These are phyloP conservation scores for Gamsiella multidivaricata DNA, from an alignment of 192 early-diverging fungal species.

Conservation along the genomic window DNA sequence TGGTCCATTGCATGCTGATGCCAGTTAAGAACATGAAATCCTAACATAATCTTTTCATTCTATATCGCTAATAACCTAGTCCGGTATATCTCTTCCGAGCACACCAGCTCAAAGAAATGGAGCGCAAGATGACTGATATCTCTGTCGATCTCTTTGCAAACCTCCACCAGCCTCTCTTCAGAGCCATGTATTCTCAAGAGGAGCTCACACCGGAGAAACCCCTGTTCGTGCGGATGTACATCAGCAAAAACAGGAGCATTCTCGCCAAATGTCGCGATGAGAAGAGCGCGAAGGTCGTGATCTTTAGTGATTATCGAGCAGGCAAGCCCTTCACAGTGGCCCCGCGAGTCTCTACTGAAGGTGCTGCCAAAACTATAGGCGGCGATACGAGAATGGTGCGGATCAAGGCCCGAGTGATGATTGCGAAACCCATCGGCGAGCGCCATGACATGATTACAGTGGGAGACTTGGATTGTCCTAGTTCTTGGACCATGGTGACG, in stretches of 20 bases:
- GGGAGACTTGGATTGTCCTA: conserved; percentile 51
- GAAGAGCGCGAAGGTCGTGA: conserved; percentile 12
- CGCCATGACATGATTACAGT: conserved; percentile 49
- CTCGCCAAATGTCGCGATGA: conserved; percentile 25
- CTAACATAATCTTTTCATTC: not conserved
- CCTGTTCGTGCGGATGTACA: conserved; percentile 30
- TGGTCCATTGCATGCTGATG: too few species aligned
- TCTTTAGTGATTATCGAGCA: conserved; percentile 15
- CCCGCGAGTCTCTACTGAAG: too few species aligned
- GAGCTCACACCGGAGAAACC: conserved; percentile 12
- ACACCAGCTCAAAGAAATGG: conserved; percentile 25
- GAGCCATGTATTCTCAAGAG: not conserved
- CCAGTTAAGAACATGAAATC: too few species aligned
- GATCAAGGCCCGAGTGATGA: conserved; percentile 26
- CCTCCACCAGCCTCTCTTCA: conserved; percentile 34
- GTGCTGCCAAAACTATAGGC: not conserved
- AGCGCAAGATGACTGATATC: conserved; percentile 37
- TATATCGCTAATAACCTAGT: not conserved
- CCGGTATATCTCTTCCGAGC: conserved; percentile 39
- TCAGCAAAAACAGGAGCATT: conserved; percentile 33
- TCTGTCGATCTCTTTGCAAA: conserved; percentile 24
- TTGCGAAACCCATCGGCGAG: conserved; percentile 55
- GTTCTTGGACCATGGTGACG: conserved; percentile 41
- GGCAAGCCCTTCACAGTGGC: conserved; percentile 7
- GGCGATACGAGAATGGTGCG: not conserved